These are phyloP conservation scores for Camelina sativa DNA, from an alignment of 345 rosid species.

Conservation along the genomic window DNA sequence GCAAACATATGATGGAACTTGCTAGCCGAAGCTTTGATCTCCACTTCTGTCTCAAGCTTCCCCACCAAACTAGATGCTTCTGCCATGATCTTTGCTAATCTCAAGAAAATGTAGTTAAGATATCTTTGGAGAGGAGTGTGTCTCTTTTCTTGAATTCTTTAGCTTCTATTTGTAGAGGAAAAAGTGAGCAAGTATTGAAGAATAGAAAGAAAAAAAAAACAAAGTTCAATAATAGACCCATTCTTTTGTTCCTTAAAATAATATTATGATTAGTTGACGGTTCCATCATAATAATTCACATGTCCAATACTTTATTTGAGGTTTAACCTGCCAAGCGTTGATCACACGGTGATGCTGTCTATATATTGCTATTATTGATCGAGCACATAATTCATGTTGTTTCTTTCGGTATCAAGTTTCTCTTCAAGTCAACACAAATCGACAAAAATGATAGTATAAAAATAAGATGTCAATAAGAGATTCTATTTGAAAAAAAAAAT, in stretches of 20 bases:
- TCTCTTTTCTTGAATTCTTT: not conserved
- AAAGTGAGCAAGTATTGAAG: not conserved
- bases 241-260: not conserved
- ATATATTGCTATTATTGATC: not conserved
- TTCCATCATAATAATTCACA: conserved; percentile 11
- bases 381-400: not conserved
- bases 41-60: conserved; percentile 27
- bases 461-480: too few relatives aligned
- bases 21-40: conserved; percentile 34
- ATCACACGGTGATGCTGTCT: not conserved
- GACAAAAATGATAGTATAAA: too few relatives aligned
- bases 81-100: conserved; percentile 5
- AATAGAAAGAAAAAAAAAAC: not conserved
- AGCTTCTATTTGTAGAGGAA: not conserved
- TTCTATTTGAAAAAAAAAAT: too few relatives aligned
- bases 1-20: conserved; percentile 46
- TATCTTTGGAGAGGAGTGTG: not conserved
- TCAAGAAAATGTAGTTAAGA: not conserved
- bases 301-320: not conserved
- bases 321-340: not conserved
- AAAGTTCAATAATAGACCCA: not conserved
- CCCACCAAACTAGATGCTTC: conserved; percentile 26
- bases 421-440: not conserved
- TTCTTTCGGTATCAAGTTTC: not conserved
- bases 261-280: not conserved